phyloP scores from a whole-genome alignment of 345 rosid species.

The Gossypium arboreum region DNA sequence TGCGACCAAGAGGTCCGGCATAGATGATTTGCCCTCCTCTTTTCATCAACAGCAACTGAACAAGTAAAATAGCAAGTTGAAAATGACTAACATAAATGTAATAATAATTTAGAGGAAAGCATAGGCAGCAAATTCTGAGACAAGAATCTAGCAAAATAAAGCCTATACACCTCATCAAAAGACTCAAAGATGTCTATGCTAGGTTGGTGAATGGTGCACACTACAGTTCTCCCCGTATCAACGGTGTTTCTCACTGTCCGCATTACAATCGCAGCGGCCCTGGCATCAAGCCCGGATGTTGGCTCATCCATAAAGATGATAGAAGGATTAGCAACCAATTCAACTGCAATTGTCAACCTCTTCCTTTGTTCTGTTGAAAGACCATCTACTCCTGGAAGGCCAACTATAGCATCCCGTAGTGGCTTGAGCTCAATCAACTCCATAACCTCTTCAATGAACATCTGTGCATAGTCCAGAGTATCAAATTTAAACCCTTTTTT shows the following conservation, averaged over 20 bases:
- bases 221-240: conserved; percentile 80
- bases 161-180: conserved; percentile 57
- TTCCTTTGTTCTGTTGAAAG: conserved; percentile 73
- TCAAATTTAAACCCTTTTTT: background rate
- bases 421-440: conserved; percentile 50
- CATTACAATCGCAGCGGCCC: conserved; percentile 96
- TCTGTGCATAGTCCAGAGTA: conserved; percentile 20
- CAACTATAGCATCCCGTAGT: conserved; percentile 36
- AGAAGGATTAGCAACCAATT: conserved; percentile 77
- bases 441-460: conserved; percentile 68
- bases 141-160: background rate
- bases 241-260: conserved; percentile 76
- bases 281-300: conserved; percentile 77
- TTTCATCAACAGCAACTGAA: conserved; percentile 66
- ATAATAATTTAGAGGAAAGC: background rate
- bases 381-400: conserved; percentile 54
- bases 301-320: conserved; percentile 88
- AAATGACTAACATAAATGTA: background rate
- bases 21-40: conserved; percentile 77
- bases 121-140: background rate
- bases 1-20: conserved; percentile 61
- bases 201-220: conserved; percentile 89
- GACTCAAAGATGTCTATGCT: conserved; percentile 88
- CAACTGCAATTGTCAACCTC: conserved; percentile 74
- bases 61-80: background rate